Evolutionary conservation across 148 eudicot species (phyloP), one percentile per base, ranked within the genome.

Genomic region (Fagopyrum tataricum): DNA sequence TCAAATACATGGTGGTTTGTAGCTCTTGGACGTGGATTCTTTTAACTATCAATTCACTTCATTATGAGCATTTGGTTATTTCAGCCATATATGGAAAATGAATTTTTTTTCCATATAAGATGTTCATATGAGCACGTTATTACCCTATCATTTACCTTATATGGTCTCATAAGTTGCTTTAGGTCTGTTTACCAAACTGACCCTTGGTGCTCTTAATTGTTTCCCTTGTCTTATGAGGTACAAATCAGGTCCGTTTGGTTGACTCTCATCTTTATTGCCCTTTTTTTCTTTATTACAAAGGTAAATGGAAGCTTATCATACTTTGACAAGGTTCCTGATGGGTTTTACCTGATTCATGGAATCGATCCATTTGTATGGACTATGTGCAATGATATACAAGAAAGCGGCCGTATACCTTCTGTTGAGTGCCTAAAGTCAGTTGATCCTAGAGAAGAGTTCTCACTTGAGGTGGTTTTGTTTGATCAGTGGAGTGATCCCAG

Each of bases 341-440:
- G 94, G 18, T 93, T 93, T 81, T 93, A 90, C 79, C 78, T 85
- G 69, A 90, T 93, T 58, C 78, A 84, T 74, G 98, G 98, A 72
- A 89, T 93, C 86, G 88, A 90, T 86, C 94, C 98, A 17, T 89
- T 86, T 82, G 88, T 91, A 39, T 93, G 98, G 98, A 80, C 86
- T 55, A 70, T 90, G 68, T 90, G 96, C 82, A 83, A 85, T 72
- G 92, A 93, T 76, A 75, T 87, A 73, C 96, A 85, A 77, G 94
- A 93, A 71, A 86, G 62, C 80, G 94, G 92, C 5, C 91, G 88
- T 37, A 86, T 93, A 72, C 98, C 98, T 52, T 85, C 98, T 53
- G 78, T 93, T 80, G 93, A 93, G 72, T 87, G 85, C 47, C 78
- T 93, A 39, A 90, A 81, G 81, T 81, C 85, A 24, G 81, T 87